Evolutionary conservation across 805 yeast genomes (phyloP), one percentile per base, ranked within the genome.

Genomic region (Scheffersomyces stipitis): DNA sequence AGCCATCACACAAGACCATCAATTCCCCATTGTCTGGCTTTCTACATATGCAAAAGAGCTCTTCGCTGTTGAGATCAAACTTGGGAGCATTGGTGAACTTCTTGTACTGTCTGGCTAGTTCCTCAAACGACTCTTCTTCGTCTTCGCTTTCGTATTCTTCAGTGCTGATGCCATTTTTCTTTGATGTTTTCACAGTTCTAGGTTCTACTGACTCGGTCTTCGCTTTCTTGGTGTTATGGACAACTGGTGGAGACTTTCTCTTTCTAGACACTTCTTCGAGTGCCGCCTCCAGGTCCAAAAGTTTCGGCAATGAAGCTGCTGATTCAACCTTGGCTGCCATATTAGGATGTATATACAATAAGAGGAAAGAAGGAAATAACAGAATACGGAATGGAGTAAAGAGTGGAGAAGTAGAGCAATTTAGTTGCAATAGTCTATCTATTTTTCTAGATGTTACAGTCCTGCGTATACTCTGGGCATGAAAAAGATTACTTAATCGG

Each of bases 1-100:
- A 90, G 4, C 87, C 90, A 56, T 89, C 96, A 56, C 97, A 89
- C 0, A 85, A 87, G n/a, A 90, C 84, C 97, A 90, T 90, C 55
- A 89, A 64, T 40, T 78, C 81, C 2, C 71, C 73, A 1, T 90
- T 93, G 51, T 90, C 96, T 0, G 88, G 83, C 42, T 73, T 75
- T 26, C 93, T 71, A 56, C 97, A 89, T 0, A 81, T 62, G 56
- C 97, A 89, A 51, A 71, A 88, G 5, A 85, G 63, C 47, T 82
- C 86, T 45, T 81, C 85, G 15, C 81, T 69, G 46, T 74, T 66
- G 15, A 67, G 47, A 40, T 75, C 64, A 48, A 56, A 75, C 41
- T 71, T 71, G 3, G 75, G 54, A 15, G 72, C 51, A 7, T 45
- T 45, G 5, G 33, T 46, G 49, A 62, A 66, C 47, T 54, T 60